Base-by-base conservation (phyloP, 2,329 filamentous ascomycete genomes). In the Cordyceps farinosa region DNA sequence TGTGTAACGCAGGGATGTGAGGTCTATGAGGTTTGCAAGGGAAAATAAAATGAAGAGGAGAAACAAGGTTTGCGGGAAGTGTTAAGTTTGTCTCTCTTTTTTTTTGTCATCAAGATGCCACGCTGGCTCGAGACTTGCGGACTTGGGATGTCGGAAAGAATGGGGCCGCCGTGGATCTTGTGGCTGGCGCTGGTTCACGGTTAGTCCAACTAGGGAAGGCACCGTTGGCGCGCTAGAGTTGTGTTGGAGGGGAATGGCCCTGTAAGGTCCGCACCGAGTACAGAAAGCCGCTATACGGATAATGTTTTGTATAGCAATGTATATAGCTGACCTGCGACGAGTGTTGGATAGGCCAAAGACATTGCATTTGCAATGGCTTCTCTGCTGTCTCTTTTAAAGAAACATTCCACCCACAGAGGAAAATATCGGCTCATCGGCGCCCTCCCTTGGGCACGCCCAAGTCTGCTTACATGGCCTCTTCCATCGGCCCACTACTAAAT, bases 71-170 rank as follows among this genome's bases (percentile, higher is more conserved):
- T 30, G n/a, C 38, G 45, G 7, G 56, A n/a, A 10, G 10, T 52
- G 22, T 51, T 30, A 45, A 22, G 42, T 36, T 30, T 47, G 15
- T 48, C 11, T 57, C 54, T 32, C 22, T 45, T 34, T 45, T 17
- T 17, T 32, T 56, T 44, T 22, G 22, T 7, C 29, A 47, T 48
- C 54, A 64, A 64, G 62, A 64, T 59, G 62, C 62, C 62, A 64
- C 62, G 62, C 62, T 64, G 62, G 48, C 38, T 48, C 22, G 38
- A 36, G 32, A 36, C 32, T 22, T 52, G 47, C 54, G n/a, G 55
- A 50, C 44, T 59, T 59, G 44, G 45, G 13, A 59, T 30, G 38
- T 55, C 8, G 29, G 15, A 44, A 55, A 55, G 40, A 60, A 32
- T 60, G 57, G 57, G 47, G 57, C 57, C 27, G n/a, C 50, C 29